Percentiles rank a stretch among this genome's conserved stretches.
These are phyloP conservation scores for Lipomyces lipofer DNA, from an alignment of 805 yeast species.

Conservation along the genomic window DNA sequence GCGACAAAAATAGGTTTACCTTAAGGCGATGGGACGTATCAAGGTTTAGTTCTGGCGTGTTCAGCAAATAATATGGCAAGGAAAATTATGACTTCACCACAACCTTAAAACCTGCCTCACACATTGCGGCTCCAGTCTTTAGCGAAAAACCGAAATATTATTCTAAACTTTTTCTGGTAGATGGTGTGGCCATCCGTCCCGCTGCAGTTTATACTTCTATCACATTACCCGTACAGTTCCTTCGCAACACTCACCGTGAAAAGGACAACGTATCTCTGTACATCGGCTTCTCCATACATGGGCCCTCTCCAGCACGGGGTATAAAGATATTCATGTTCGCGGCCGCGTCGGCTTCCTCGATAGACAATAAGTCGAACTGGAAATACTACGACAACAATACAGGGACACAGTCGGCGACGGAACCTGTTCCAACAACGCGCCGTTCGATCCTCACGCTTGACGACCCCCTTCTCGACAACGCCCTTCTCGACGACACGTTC, in stretches of 20 bases:
- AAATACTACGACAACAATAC: constrained; percentile 6
- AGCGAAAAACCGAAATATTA: no score
- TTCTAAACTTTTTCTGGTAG: no score
- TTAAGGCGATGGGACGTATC: no score
- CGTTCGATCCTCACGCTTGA: not conserved
- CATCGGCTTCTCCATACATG: no score
- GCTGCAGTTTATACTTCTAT: constrained; percentile 1
- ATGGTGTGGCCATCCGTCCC: constrained; percentile 10
- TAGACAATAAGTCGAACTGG: constrained; percentile 12
- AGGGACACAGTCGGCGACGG: constrained; percentile 3
- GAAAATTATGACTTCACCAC: no score
- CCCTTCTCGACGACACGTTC: not conserved
- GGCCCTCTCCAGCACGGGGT: not conserved
- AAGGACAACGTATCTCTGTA: constrained; percentile 6
- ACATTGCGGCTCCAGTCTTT: no score
- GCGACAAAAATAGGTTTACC: no score
- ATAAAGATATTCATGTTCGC: constrained; percentile 8
- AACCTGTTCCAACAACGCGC: constrained; percentile 7
- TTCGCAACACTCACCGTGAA: constrained; percentile 11
- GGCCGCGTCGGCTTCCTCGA: constrained; percentile 4
- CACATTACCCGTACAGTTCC: constrained; percentile 7
- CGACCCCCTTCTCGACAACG: no score
- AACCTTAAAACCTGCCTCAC: no score
- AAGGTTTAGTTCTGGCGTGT: no score
- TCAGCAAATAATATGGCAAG: no score